Evolutionary conservation across 306 rosid species (phyloP).

Genomic region (Quercus parvula): DNA sequence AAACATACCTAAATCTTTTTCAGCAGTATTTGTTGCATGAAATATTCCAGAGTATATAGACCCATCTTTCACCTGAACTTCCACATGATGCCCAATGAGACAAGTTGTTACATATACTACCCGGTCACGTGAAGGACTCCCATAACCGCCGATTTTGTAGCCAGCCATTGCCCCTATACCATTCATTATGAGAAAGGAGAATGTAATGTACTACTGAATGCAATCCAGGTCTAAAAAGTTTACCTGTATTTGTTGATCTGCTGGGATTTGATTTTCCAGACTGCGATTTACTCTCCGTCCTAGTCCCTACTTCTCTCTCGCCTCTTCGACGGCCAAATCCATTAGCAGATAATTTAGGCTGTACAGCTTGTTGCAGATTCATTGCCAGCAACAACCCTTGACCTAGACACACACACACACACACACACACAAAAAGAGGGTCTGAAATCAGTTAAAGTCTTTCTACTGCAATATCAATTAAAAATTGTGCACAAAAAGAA

Average conservation of each 20-base stretch:
- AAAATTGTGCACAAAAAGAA: not conserved
- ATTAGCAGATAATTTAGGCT: constrained; percentile 64
- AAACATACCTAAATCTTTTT: constrained; percentile 80
- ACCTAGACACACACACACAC: constrained; percentile 20
- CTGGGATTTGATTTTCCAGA: constrained; percentile 63
- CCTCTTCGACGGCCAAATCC: constrained; percentile 85
- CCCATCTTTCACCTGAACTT: constrained; percentile 91
- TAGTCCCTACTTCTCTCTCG: constrained; percentile 63
- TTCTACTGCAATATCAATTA: constrained; percentile 3
- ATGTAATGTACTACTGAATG: constrained; percentile 17
- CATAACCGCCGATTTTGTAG: constrained; percentile 50
- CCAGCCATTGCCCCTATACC: constrained; percentile 49
- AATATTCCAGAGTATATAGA: constrained; percentile 86
- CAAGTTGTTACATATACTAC: constrained; percentile 63
- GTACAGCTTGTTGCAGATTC: constrained; percentile 66
- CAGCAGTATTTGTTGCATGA: constrained; percentile 76
- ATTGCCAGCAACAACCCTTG: constrained; percentile 55
- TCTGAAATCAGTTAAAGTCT: not conserved
- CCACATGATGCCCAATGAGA: constrained; percentile 90
- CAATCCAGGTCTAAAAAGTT: constrained; percentile 8
- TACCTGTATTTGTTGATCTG: constrained; percentile 55
- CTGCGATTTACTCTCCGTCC: constrained; percentile 51
- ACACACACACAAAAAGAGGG: not conserved
- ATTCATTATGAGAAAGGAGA: constrained; percentile 23
- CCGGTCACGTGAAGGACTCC: constrained; percentile 73